Base-by-base conservation (phyloP, 2,329 filamentous ascomycete genomes). In the Colletotrichum liriopes region DNA sequence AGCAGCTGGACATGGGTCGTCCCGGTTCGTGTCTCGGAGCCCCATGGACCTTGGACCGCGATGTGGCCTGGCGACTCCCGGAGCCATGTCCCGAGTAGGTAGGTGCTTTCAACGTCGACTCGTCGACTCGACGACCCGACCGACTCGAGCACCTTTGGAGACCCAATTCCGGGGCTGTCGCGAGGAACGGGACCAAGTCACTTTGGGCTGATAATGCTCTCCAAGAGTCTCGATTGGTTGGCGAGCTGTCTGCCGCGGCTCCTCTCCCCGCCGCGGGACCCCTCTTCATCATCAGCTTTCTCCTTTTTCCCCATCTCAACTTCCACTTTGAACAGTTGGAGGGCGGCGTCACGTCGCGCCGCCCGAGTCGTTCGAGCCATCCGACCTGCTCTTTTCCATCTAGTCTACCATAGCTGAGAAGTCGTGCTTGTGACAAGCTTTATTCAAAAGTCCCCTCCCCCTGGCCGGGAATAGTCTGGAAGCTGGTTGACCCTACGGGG, bases 11-110 rank as follows among this genome's bases (percentile, higher is more conserved):
- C 64, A 71, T 62, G 65, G 69, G 49, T 52, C 11, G 43, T 29
- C 69, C 69, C 41, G 23, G 65, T 59, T 51, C 14, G 26, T 32
- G 39, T 23, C 65, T 58, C 58, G 58, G 65, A 71, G 65, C 58
- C 64, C 56, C 65, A 56, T 43, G 41, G n/a, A 26, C 26, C 3
- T 63, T 63, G 6, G 60, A 52, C 59, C 32, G 56, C n/a, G 26
- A 41, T 60, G 32, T 59, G 68, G 49, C 37, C 61, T 70, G 61
- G 37, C 62, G 32, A 49, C 37, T 60, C 67, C 65, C 60, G 70
- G 70, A 70, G 70, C 51, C 65, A 70, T 72, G 60, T 55, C 70
- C 70, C 66, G 70, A 69, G 60, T 70, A 72, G 70, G 65, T 69
- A 72, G 70, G 70, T 72, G 70, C 37, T 70, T 72, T 49, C 61